Evolutionary conservation across 306 rosid genomes (phyloP).

Genomic region (Corylus heterophylla): DNA sequence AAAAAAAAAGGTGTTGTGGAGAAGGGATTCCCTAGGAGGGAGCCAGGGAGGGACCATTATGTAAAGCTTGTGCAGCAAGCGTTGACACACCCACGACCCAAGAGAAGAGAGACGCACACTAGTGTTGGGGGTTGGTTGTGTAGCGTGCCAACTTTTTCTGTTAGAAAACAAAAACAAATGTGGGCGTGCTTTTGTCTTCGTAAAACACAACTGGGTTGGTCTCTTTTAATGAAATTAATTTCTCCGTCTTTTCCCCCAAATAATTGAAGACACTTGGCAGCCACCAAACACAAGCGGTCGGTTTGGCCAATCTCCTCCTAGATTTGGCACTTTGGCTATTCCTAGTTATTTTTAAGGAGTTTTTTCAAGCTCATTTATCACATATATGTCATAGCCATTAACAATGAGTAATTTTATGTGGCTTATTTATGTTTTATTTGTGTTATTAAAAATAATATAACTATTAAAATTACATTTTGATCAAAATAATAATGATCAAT

Average conservation of each 20-base stretch:
- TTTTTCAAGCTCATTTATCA: too few relatives aligned
- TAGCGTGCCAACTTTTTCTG: slow-evolving; percentile 16
- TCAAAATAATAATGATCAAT: too few relatives aligned
- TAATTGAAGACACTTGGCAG: too few relatives aligned
- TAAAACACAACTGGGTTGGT: background rate
- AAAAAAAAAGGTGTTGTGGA: background rate
- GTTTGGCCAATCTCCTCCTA: background rate
- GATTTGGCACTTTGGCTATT: too few relatives aligned
- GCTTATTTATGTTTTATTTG: too few relatives aligned
- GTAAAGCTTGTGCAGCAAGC: background rate
- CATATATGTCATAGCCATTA: too few relatives aligned
- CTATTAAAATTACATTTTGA: too few relatives aligned
- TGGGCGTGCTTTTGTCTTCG: slow-evolving; percentile 34
- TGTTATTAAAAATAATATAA: too few relatives aligned
- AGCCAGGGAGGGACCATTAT: slow-evolving; percentile 14
- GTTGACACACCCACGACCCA: slow-evolving; percentile 14
- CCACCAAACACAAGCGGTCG: background rate
- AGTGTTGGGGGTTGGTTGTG: slow-evolving; percentile 9
- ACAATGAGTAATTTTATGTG: too few relatives aligned
- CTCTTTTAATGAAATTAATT: background rate
- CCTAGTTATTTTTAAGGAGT: too few relatives aligned
- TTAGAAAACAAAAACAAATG: slow-evolving; percentile 3
- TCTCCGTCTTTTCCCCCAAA: background rate
- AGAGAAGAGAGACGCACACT: background rate
- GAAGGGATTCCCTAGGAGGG: background rate